Evolutionary conservation across 768 basidiomycete species (phyloP).

Genomic region (Astraeus odoratus): DNA sequence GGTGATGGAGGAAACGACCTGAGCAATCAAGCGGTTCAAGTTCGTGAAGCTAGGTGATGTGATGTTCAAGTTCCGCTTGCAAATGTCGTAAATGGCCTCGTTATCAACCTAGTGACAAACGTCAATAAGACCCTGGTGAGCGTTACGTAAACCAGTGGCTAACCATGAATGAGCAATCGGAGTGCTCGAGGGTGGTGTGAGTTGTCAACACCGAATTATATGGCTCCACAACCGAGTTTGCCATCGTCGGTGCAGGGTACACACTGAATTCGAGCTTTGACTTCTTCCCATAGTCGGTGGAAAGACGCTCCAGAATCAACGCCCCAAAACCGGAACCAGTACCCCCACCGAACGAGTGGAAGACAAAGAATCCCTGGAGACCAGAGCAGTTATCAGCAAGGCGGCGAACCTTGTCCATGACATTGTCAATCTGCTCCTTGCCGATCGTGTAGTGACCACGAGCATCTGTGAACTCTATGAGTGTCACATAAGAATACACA

Average conservation of each 20-base stretch:
- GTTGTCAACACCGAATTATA: constrained; percentile 97
- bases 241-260: constrained; percentile 89
- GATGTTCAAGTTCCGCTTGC: constrained; percentile 88
- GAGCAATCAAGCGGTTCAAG: constrained; percentile 94
- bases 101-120: constrained; percentile 56
- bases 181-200: constrained; percentile 97
- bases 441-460: constrained; percentile 98
- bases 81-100: constrained; percentile 71
- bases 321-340: constrained; percentile 99
- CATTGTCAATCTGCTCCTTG: constrained; percentile 94
- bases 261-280: constrained; percentile 98
- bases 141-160: constrained; percentile 12
- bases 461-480: constrained; percentile 54
- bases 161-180: constrained; percentile 99
- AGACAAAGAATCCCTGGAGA: constrained; percentile 98
- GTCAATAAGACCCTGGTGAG: constrained; percentile 4
- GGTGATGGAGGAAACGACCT: constrained; percentile 97
- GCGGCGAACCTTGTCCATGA: constrained; percentile 92
- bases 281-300: constrained; percentile 98
- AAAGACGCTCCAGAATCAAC: constrained; percentile 89
- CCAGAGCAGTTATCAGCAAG: constrained; percentile 95
- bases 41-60: constrained; percentile 87
- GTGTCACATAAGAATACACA: neutral
- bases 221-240: constrained; percentile 95
- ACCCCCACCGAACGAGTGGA: constrained; percentile 99